phyloP scores from a whole-genome alignment of 1,284 basidiomycete species.

The Lentinula novae-zelandiae region DNA sequence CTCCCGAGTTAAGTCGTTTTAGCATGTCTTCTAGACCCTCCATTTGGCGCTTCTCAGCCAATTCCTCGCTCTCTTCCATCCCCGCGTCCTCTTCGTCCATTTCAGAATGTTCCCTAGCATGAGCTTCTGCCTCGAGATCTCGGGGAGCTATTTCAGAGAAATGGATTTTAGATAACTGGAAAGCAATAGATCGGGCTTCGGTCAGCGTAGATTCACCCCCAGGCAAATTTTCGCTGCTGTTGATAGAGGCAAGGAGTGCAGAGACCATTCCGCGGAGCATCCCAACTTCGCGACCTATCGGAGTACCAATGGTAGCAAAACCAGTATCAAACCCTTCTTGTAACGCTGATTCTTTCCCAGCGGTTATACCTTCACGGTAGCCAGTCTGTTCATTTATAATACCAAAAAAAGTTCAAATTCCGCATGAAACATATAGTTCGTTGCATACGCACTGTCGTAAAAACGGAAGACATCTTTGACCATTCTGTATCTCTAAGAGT shows the following conservation, averaged over 20 bases:
- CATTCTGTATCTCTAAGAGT: constrained; percentile 49
- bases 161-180: constrained; percentile 51
- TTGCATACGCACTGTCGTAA: constrained; percentile 49
- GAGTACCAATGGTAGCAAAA: constrained; percentile 68
- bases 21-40: constrained; percentile 58
- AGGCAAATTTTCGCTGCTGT: neutral
- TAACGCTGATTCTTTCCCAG: constrained; percentile 76
- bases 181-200: constrained; percentile 51
- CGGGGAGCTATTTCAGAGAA: constrained; percentile 66
- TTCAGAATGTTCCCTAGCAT: constrained; percentile 62
- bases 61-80: constrained; percentile 37
- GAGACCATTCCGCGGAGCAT: constrained; percentile 63
- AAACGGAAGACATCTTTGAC: constrained; percentile 60
- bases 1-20: constrained; percentile 34
- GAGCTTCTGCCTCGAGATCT: constrained; percentile 69
- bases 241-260: constrained; percentile 45
- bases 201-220: constrained; percentile 18
- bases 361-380: constrained; percentile 84
- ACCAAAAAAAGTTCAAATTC: constrained; percentile 4
- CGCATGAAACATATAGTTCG: neutral
- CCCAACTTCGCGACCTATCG: constrained; percentile 72
- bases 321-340: constrained; percentile 82
- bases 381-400: constrained; percentile 52
- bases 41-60: constrained; percentile 43
- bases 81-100: constrained; percentile 20